These are phyloP conservation scores for Nematocida displodere DNA, from an alignment of 371 early-diverging fungal genomes.

Conservation along the genomic window DNA sequence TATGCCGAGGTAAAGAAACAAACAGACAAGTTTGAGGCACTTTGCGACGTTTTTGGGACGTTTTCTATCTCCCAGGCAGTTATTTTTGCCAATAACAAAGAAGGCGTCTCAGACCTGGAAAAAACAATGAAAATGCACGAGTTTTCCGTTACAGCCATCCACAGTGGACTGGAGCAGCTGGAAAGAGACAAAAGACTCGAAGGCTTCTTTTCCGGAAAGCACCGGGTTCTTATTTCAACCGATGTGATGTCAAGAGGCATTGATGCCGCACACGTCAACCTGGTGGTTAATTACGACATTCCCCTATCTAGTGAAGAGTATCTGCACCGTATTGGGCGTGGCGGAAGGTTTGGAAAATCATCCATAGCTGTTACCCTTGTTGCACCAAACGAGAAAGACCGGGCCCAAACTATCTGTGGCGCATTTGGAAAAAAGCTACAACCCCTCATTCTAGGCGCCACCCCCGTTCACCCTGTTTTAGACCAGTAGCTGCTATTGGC, in stretches of 20 bases:
- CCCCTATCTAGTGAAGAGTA: slow-evolving; percentile 95
- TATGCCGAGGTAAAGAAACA: slow-evolving; percentile 76
- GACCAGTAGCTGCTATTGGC: too few species aligned
- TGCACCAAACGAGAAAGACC: slow-evolving; percentile 72
- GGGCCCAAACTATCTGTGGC: background rate
- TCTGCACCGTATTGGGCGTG: slow-evolving; percentile 96
- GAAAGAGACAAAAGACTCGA: slow-evolving; percentile 79
- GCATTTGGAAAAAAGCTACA: slow-evolving; percentile 28
- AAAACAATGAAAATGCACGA: slow-evolving; percentile 73
- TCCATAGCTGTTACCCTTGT: slow-evolving; percentile 91
- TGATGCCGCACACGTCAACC: slow-evolving; percentile 94
- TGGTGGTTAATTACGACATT: slow-evolving; percentile 98
- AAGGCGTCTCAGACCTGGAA: slow-evolving; percentile 74
- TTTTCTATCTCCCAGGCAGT: slow-evolving; percentile 72
- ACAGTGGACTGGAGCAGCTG: slow-evolving; percentile 71
- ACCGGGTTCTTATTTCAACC: slow-evolving; percentile 57
- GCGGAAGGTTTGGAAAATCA: slow-evolving; percentile 91
- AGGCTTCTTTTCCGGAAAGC: slow-evolving; percentile 80
- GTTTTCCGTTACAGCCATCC: slow-evolving; percentile 71
- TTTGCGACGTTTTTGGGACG: slow-evolving; percentile 72
- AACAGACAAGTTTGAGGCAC: slow-evolving; percentile 79
- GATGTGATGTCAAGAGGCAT: slow-evolving; percentile 94
- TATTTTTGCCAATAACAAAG: slow-evolving; percentile 87
- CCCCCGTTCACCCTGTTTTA: too few species aligned
- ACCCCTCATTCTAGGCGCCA: too few species aligned